Conservation (phyloP, 2,329 filamentous ascomycete genomes). For the Apiospora arundinis region DNA sequence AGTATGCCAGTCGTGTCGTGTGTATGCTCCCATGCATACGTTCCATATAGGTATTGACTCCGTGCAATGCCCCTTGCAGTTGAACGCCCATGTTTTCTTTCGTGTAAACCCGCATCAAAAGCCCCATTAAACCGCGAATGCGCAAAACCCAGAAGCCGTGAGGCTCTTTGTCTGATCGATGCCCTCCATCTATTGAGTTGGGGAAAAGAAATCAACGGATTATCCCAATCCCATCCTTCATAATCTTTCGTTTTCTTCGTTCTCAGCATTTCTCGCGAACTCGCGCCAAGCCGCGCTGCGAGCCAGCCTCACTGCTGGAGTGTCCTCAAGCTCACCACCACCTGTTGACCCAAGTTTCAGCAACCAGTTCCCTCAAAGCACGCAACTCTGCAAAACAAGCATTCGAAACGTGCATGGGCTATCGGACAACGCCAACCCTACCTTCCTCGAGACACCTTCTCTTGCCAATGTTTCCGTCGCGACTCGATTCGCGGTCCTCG, state of each 20-base stretch:
- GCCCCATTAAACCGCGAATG: not conserved
- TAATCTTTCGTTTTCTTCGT: slow-evolving; percentile 18
- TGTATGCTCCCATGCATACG: slow-evolving; percentile 1
- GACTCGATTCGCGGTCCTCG: slow-evolving; percentile 35
- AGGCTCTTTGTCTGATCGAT: slow-evolving; percentile 8
- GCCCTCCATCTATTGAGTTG: not conserved
- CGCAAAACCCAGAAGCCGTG: slow-evolving; percentile 1
- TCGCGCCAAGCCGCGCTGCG: slow-evolving; percentile 19
- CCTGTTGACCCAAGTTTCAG: slow-evolving; percentile 20
- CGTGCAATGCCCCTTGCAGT: not conserved
- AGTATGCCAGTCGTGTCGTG: slow-evolving; percentile 2
- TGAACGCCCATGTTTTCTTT: not conserved
- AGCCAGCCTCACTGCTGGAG: slow-evolving; percentile 10
- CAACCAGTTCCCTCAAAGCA: slow-evolving; percentile 13
- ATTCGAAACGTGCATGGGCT: not conserved
- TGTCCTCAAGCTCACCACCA: slow-evolving; percentile 8
- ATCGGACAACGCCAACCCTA: slow-evolving; percentile 39
- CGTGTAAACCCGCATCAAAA: not conserved
- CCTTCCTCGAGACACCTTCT: slow-evolving; percentile 36
- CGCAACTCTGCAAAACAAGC: not conserved
- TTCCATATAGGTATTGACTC: not conserved
- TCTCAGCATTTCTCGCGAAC: slow-evolving; percentile 6
- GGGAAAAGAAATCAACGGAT: slow-evolving; percentile 1
- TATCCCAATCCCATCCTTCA: not conserved
- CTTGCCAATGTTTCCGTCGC: slow-evolving; percentile 32